Evolutionary conservation across 768 basidiomycete genomes (phyloP), one percentile per base, ranked within the genome.

Genomic region (Cystobasidium onofrii): DNA sequence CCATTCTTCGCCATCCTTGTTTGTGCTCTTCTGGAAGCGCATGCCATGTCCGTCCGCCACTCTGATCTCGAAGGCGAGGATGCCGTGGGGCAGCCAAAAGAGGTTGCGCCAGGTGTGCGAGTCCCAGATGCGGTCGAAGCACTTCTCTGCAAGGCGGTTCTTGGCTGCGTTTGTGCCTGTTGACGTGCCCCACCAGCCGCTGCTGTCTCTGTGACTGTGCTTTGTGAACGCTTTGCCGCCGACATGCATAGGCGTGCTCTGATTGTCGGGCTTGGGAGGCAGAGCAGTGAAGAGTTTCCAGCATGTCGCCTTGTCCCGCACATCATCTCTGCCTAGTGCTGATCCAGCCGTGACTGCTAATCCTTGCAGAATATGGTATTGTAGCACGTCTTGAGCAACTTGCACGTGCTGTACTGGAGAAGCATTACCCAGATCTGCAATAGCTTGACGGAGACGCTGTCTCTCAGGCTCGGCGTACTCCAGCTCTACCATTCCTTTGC

Each of bases 141-240:
- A 36, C 25, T 54, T 34, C 27, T 71, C 69, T 55, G 52, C 69
- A 1, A 55, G 33, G 4, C 46, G 25, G 29, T 71, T 71, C 69
- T 71, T 71, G 69, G 60, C 7, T 6, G 54, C 52, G 13, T 27
- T 34, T 20, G 69, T 55, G 25, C 69, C 54, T 31, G 50, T 60
- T 2, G 54, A 57, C n/a, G 13, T 41, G 20, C 69, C 69, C 69
- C 69, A 71, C 69, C 69, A 71, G 50, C 69, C 55, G 18, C 9
- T 41, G 55, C 54, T 71, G 43, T 55, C 69, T n/a, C 69, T 46
- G 55, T 71, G 69, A 39, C 50, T 25, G 27, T 71, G 69, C 39
- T 71, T 71, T 31, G 69, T 71, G 69, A 71, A 71, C 2, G 69
- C 69, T 23, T 60, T 55, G 12, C 69, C 69, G 23, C 69, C 69